Base-by-base conservation (phyloP, 2,329 filamentous ascomycete species). In the Geosmithia putterillii region DNA sequence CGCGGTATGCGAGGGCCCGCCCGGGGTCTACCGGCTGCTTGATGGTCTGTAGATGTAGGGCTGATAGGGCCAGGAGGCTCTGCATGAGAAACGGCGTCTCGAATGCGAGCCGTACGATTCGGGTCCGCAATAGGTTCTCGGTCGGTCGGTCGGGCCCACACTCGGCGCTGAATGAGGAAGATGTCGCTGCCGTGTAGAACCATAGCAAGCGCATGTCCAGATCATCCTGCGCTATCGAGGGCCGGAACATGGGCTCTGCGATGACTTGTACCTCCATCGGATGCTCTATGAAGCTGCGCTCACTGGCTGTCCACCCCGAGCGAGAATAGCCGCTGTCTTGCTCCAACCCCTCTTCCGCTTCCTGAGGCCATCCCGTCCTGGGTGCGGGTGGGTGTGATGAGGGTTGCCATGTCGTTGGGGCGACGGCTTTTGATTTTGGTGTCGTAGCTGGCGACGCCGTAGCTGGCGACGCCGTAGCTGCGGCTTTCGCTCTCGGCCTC, bases 41-140 rank as follows among this genome's bases (percentile, higher is more conserved):
- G 18, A 69, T 52, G n/a, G 51, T 56, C 47, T 66, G 62, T 51
- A 74, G 61, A 47, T 76, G 70, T 19, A 73, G 57, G 17, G 69
- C 64, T 1, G 73, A 64, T 1, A 76, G 58, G 10, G 64, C 72
- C 46, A 76, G 64, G n/a, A 77, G 48, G 7, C 65, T 67, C 49
- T 76, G 61, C 69, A 77, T 71, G 28, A 77, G 64, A 47, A 76
- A 77, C 0, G 64, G 67, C n/a, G 62, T 65, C 40, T 64, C 54
- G 42, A 76, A 73, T 37, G 72, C 73, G 35, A 69, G 63, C 34
- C 69, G 62, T 7, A 73, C 65, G 38, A 77, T 56, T 19, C 59
- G 61, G 21, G 67, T 60, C 46, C 63, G 65, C 46, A 77, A 61
- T 19, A 70, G 60, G 8, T 65, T 53, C 45, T 69, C 63, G 43